Conservation (phyloP, 345 rosid species). For the Salix caprea region DNA sequence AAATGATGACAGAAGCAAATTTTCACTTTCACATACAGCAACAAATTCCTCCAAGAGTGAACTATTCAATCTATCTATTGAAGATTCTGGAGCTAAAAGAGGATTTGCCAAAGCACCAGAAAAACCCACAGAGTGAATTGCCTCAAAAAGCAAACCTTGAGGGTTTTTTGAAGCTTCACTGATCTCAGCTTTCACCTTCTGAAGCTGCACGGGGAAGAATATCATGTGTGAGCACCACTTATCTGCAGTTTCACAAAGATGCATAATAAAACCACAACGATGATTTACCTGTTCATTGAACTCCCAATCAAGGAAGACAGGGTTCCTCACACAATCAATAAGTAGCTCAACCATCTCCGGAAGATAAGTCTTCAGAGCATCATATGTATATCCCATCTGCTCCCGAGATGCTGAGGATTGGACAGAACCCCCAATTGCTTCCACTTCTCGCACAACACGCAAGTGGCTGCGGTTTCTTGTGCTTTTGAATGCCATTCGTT, state of each 20-base stretch:
- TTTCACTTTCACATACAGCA: constrained; percentile 41
- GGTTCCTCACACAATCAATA: constrained; percentile 80
- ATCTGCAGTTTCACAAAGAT: not conserved
- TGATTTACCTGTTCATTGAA: constrained; percentile 67
- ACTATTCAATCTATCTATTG: constrained; percentile 47
- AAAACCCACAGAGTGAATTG: constrained; percentile 80
- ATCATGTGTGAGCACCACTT: not conserved
- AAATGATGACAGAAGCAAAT: not conserved
- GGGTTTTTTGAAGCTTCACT: constrained; percentile 64
- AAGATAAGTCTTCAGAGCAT: constrained; percentile 85
- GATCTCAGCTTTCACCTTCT: constrained; percentile 63
- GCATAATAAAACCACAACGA: not conserved
- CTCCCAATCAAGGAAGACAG: constrained; percentile 92
- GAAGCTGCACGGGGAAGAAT: constrained; percentile 44
- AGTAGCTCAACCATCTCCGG: constrained; percentile 92
- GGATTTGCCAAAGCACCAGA: constrained; percentile 87
- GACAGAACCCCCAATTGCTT: constrained; percentile 78
- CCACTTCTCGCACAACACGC: constrained; percentile 72
- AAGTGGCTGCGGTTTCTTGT: constrained; percentile 74
- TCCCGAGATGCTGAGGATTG: constrained; percentile 79
- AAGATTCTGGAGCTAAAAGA: constrained; percentile 75
- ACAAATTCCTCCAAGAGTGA: constrained; percentile 68
- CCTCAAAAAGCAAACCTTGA: constrained; percentile 71
- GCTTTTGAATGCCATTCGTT: constrained; percentile 87
- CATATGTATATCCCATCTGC: constrained; percentile 78